Conservation (phyloP, 768 basidiomycete genomes). For the Pulveroboletus sp. region DNA sequence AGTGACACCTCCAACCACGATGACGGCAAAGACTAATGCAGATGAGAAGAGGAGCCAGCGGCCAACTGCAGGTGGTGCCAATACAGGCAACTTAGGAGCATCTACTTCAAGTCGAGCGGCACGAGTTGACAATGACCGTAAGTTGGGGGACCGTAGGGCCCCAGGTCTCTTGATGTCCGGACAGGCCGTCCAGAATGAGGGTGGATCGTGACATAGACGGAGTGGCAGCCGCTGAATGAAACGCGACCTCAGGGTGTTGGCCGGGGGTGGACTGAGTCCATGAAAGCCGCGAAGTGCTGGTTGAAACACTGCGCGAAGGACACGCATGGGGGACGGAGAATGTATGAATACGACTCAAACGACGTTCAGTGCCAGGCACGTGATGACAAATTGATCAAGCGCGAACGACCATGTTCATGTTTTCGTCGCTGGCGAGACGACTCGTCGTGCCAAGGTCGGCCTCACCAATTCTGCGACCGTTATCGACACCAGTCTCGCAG, state of each 20-base stretch:
- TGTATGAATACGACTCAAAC: background rate
- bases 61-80: conserved; percentile 67
- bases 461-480: conserved; percentile 25
- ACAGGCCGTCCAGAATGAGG: conserved; percentile 2
- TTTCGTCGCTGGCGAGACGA: conserved; percentile 32
- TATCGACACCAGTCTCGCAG: conserved; percentile 25
- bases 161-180: background rate
- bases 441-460: conserved; percentile 21
- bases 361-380: conserved; percentile 8
- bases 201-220: conserved; percentile 3
- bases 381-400: conserved; percentile 4
- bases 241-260: conserved; percentile 8
- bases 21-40: conserved; percentile 82
- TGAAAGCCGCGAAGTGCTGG: conserved; percentile 11
- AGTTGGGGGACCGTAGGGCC: conserved; percentile 21
- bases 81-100: conserved; percentile 42
- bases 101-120: conserved; percentile 12
- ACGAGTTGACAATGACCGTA: conserved; percentile 39
- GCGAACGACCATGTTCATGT: conserved; percentile 6
- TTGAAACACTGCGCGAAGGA: conserved; percentile 18
- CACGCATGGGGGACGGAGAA: conserved; percentile 11
- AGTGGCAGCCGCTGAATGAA: background rate
- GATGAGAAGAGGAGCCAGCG: conserved; percentile 85
- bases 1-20: conserved; percentile 94
- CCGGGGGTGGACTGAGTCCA: background rate